A percentile compares a stretch with the other conserved stretches of the same genome.
Conservation (phyloP, 768 basidiomycete genomes). For the Russula dissimulans region DNA sequence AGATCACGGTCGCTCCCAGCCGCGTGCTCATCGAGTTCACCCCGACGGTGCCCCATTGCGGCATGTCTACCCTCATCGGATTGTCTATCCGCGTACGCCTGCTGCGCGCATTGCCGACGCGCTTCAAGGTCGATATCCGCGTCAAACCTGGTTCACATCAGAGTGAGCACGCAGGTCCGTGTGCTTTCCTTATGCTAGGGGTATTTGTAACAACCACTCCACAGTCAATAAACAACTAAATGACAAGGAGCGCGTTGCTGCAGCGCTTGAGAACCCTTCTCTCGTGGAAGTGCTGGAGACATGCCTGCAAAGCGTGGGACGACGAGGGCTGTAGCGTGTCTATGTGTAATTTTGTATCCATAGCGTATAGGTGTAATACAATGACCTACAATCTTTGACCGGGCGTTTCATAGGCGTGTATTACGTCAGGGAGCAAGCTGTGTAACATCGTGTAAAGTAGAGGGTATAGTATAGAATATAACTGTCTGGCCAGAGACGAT, state of each 20-base stretch:
- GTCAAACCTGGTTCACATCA: conserved; percentile 95
- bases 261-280: conserved; percentile 86
- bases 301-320: conserved; percentile 36
- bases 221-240: conserved; percentile 97
- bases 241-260: conserved; percentile 97
- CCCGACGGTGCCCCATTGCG: conserved; percentile 95
- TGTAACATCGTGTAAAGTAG: background rate
- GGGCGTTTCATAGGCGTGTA: background rate
- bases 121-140: conserved; percentile 91
- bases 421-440: background rate
- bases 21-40: conserved; percentile 85
- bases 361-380: background rate
- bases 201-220: background rate
- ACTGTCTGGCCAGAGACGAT: conserved; percentile 13
- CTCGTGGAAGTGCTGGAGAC: conserved; percentile 84
- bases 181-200: background rate
- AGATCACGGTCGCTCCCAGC: conserved; percentile 58
- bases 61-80: conserved; percentile 94
- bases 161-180: conserved; percentile 79
- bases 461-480: conserved; percentile 8
- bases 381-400: background rate
- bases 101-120: conserved; percentile 77
- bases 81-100: conserved; percentile 93
- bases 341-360: background rate
- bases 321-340: background rate